Evolutionary conservation across 768 basidiomycete genomes (phyloP), one percentile per base, ranked within the genome.

Genomic region (Naganishia antarctica): DNA sequence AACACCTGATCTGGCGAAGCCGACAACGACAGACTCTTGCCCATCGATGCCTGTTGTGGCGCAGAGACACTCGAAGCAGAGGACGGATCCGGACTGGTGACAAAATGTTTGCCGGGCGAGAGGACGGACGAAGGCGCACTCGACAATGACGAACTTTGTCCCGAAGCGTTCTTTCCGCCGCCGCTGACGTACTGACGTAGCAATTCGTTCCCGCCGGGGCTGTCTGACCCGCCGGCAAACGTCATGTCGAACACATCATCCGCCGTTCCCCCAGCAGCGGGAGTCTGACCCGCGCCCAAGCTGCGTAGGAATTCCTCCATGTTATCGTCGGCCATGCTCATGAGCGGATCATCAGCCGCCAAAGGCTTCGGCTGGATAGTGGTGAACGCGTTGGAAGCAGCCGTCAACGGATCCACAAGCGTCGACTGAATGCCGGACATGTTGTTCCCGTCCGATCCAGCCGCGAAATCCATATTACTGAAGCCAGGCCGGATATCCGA

Each of bases 71-170:
- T 57, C 53, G 13, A 68, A 51, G 40, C 60, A 51, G 49, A 70
- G n/a, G 49, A 61, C 0, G 75, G 69, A 26, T 74, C 74, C 0
- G 75, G 75, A 8, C 71, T 73, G 61, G 72, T 71, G 66, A 73
- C 74, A 57, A 76, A 70, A 65, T 74, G 75, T 23, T 73, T 73
- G 32, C 66, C 70, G 13, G 75, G 74, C 29, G 71, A 72, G 61
- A 76, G 41, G 3, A 46, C 60, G 26, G 49, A 49, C 13, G 53
- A 31, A 29, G 60, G 58, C 44, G 34, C 58, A 34, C 41, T 44
- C 44, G 53, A 59, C n/a, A 59, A 45, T 9, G 43, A 44, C 28
- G 62, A 31, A 11, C 50, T 32, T 23, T 37, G 8, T 15, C 34
- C 34, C 34, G 23, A 32, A 18, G 29, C 47, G n/a, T 60, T 18